Conservation (phyloP, 78 protist genomes). For the Tieghemostelium lacteum region DNA sequence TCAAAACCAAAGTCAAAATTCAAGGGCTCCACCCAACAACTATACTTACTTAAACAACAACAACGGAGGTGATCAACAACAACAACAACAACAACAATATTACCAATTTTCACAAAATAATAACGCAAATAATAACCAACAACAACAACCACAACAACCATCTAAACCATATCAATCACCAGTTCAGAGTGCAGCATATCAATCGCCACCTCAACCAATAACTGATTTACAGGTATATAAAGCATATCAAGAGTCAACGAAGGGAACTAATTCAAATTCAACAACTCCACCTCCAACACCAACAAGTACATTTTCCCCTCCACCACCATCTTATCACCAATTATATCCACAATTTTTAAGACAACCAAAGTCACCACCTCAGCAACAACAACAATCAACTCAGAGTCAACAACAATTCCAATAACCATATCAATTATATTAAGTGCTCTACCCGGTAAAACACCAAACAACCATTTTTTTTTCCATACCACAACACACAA, state of each 20-base stretch:
- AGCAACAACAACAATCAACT: not conserved
- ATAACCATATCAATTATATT: not conserved
- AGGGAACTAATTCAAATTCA: not conserved
- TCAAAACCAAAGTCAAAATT: not conserved
- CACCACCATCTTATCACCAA: not conserved
- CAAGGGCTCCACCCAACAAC: not conserved
- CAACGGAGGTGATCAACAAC: too few species aligned
- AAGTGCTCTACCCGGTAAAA: too few species aligned
- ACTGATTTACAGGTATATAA: too few species aligned
- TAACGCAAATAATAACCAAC: not conserved
- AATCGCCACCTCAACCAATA: too few species aligned
- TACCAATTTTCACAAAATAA: not conserved
- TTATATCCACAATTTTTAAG: not conserved
- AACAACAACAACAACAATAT: not conserved
- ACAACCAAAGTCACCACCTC: not conserved
- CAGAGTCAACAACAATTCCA: not conserved
- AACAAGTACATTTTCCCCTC: not conserved
- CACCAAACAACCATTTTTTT: too few species aligned
- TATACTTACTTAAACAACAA: too few species aligned
- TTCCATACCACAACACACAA: too few species aligned
- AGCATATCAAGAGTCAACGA: not conserved
- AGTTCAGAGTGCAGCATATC: too few species aligned
- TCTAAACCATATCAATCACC: not conserved
- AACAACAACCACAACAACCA: slow-evolving; percentile 3
- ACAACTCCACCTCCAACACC: not conserved